Base-by-base conservation (phyloP, 2,329 filamentous ascomycete species). In the Trichoderma sp. region DNA sequence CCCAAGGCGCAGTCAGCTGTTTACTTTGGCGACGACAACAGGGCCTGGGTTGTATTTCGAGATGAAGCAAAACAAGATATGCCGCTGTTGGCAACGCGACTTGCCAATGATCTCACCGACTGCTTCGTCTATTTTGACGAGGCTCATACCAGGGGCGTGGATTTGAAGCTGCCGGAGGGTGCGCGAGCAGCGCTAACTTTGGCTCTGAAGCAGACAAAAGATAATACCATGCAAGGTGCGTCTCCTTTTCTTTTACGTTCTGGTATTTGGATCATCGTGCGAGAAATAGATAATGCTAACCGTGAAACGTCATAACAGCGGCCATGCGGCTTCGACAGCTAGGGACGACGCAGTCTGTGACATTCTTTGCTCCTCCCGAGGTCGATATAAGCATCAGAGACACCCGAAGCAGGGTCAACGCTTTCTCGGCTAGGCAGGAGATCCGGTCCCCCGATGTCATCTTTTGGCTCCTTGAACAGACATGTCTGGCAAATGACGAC, bases 301-400 rank as follows among this genome's bases (percentile, higher is more conserved):
- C 21, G 12, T 45, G 5, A 1, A 1, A 52, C 17, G 1, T 17
- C 6, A 17, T 2, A 7, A 26, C 66, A 85, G 88, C 87, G 61
- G 86, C 87, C 0, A 90, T 90, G 87, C 77, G 88, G 66, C 73
- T 90, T 0, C 80, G 88, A 1, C 83, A 89, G 52, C 76, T 91
- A 0, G 76, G 75, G 0, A 77, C 79, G 0, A 83, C 83, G 0
- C 87, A 90, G 64, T 83, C 82, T 0, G 72, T 90, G 0, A 74
- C 75, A 7, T 84, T 88, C 56, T 80, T 86, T 21, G 81, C 83
- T 0, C 85, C 87, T 0, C 83, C 82, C 0, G 87, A 90, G 69
- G 86, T 89, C 0, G 79, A 88, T 41, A 83, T 85, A 30, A 87
- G 82, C 66, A 88, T 90, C 39, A 69, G 83, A 87, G 63, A 59